Evolutionary conservation across 768 basidiomycete species (phyloP), one percentile per base, ranked within the genome.

Genomic region (Serendipita vermifera): DNA sequence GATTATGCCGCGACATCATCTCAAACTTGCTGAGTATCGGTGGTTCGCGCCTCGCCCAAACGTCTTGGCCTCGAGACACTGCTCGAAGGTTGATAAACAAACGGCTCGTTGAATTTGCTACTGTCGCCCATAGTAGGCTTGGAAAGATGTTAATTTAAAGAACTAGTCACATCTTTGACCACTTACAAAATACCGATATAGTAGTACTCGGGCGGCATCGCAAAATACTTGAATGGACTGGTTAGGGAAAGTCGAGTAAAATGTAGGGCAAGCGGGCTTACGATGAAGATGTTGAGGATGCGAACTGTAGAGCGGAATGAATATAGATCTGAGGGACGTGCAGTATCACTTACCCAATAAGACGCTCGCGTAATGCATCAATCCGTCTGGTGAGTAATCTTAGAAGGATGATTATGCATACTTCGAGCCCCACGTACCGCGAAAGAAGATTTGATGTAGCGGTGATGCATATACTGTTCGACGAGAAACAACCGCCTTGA

Each of bases 391-490:
- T 15, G 15, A 7, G 29, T n/a, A 9, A 20, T 11, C 9, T 51
- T 26, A 51, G 46, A 22, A 1, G 35, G 9, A 7, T 26, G 15
- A 20, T 26, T 20, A 15, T 13, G 5, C 11, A 20, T 20, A 20
- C n/a, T 1, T 51, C 2, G 41, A 2, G 46, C 22, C n/a, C 15
- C 39, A 51, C 46, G 5, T 51, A 51, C 46, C 46, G 9, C 46
- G 46, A n/a, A 51, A 51, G 46, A 51, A 51, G 22, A 51, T 51
- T 29, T 51, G 46, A 26, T 51, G 46, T 22, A 51, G 46, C n/a
- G 46, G 46, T 2, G 46, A 51, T 20, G 20, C n/a, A n/a, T 51
- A 51, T 29, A 51, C 31, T 29, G 46, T 22, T 29, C 31, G 24
- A n/a, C 31, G 17, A 29, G 20, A 20, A 4, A 7, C n/a, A 51